These are phyloP conservation scores for Neurospora sp. DNA, from an alignment of 495 filamentous ascomycete genomes.

Conservation along the genomic window DNA sequence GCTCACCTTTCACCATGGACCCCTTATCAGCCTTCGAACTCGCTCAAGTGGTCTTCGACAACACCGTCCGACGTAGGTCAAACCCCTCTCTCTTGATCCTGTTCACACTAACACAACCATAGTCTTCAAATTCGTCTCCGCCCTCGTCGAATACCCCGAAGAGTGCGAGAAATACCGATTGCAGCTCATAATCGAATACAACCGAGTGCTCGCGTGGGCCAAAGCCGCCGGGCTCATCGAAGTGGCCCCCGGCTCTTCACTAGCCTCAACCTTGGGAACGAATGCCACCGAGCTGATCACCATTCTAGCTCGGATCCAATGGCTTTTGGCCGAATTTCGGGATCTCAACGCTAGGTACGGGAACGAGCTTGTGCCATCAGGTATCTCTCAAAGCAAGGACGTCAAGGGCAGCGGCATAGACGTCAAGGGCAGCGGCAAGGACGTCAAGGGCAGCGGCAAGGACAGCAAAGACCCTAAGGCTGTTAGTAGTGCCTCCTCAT, in stretches of 20 bases:
- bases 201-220: slow-evolving; percentile 23
- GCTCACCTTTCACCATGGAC: not conserved
- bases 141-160: slow-evolving; percentile 23
- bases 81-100: too few relatives aligned
- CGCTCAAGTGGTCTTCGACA: not conserved
- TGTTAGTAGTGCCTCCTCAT: not conserved
- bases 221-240: slow-evolving; percentile 23
- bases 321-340: slow-evolving; percentile 21
- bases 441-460: too few relatives aligned
- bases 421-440: too few relatives aligned
- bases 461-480: too few relatives aligned
- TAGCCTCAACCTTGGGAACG: slow-evolving; percentile 6
- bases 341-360: slow-evolving; percentile 22
- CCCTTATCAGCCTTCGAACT: not conserved
- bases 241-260: too few relatives aligned
- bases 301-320: slow-evolving; percentile 21
- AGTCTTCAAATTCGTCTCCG: slow-evolving; percentile 22
- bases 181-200: slow-evolving; percentile 27
- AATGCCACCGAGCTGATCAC: slow-evolving; percentile 19
- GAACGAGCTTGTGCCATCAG: slow-evolving; percentile 13
- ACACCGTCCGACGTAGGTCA: not conserved
- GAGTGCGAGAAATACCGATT: slow-evolving; percentile 22
- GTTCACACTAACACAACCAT: too few relatives aligned
- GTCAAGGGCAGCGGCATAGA: too few relatives aligned
- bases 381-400: too few relatives aligned